Conservation (phyloP, 1,284 basidiomycete species). For the Sanghuangporus weigelae region DNA sequence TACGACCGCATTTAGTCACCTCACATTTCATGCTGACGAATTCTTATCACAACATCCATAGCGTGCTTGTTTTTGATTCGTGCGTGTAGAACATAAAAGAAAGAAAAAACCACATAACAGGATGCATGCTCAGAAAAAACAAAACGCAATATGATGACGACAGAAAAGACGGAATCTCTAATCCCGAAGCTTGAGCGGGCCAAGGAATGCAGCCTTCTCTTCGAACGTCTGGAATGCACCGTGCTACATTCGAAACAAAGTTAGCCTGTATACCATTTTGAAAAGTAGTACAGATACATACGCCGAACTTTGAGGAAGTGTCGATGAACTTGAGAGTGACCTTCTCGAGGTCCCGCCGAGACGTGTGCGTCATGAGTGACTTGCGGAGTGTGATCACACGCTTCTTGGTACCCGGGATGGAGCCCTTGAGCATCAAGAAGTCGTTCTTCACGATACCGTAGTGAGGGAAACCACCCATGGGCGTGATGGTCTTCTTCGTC, state of each 20-base stretch:
- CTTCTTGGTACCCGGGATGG: slow-evolving; percentile 94
- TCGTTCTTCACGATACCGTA: slow-evolving; percentile 99
- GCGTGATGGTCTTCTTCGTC: slow-evolving; percentile 94
- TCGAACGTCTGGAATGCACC: slow-evolving; percentile 94
- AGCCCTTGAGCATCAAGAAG: slow-evolving; percentile 94
- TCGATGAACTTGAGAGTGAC: slow-evolving; percentile 99
- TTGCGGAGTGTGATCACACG: slow-evolving; percentile 93
- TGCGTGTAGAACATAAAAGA: slow-evolving; percentile 7
- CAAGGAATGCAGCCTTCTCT: slow-evolving; percentile 94
- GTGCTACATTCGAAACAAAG: slow-evolving; percentile 47
- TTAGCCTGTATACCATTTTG: neutral
- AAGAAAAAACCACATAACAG: slow-evolving; percentile 4
- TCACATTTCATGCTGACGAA: neutral
- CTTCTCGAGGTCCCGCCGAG: slow-evolving; percentile 91
- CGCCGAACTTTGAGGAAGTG: slow-evolving; percentile 92
- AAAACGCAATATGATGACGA: neutral
- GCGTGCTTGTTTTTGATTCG: neutral
- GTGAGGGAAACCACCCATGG: slow-evolving; percentile 98
- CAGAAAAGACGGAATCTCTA: slow-evolving; percentile 31
- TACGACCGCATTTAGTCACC: neutral
- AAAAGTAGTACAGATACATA: slow-evolving; percentile 35
- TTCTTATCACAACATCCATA: neutral
- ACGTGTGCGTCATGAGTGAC: slow-evolving; percentile 84
- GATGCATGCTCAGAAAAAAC: slow-evolving; percentile 3
- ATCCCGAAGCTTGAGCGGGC: slow-evolving; percentile 79